phyloP scores from a whole-genome alignment of 2,329 filamentous ascomycete genomes.

The Talaromyces atroroseus region DNA sequence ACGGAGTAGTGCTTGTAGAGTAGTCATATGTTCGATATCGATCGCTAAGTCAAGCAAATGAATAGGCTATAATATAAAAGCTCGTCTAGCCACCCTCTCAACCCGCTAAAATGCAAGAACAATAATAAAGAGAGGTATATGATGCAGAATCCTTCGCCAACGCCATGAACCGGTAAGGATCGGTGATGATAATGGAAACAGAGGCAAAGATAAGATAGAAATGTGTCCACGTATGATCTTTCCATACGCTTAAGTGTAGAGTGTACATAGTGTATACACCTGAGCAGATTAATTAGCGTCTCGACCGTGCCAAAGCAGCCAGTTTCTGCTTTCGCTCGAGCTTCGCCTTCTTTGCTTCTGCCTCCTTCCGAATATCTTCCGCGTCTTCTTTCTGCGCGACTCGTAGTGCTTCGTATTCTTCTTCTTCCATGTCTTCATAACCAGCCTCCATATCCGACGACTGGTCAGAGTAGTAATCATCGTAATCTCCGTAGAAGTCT shows the following conservation, averaged over 20 bases:
- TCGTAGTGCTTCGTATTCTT: constrained; percentile 39
- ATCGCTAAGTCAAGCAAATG: not conserved
- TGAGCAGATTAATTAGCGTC: constrained; percentile 19
- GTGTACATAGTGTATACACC: no score
- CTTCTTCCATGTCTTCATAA: constrained; percentile 40
- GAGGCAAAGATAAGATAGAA: constrained; percentile 3
- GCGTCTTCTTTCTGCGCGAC: constrained; percentile 43
- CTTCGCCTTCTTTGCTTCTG: constrained; percentile 43
- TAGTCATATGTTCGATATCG: not conserved
- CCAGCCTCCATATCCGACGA: constrained; percentile 50
- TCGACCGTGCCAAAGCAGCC: constrained; percentile 32
- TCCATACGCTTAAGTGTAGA: no score
- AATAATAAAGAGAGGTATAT: constrained; percentile 7
- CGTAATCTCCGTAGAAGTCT: constrained; percentile 34
- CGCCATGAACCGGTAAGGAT: constrained; percentile 18
- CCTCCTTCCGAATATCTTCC: constrained; percentile 39
- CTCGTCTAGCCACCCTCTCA: constrained; percentile 6
- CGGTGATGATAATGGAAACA: not conserved
- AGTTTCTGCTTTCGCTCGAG: constrained; percentile 41
- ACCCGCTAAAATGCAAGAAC: constrained; percentile 14
- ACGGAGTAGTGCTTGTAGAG: not conserved
- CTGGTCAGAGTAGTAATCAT: constrained; percentile 41
- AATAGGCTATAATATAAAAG: not conserved
- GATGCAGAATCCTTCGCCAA: constrained; percentile 17
- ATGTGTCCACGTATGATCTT: not conserved